These are phyloP conservation scores for Trametes punicea DNA, from an alignment of 768 basidiomycete genomes.

Conservation along the genomic window DNA sequence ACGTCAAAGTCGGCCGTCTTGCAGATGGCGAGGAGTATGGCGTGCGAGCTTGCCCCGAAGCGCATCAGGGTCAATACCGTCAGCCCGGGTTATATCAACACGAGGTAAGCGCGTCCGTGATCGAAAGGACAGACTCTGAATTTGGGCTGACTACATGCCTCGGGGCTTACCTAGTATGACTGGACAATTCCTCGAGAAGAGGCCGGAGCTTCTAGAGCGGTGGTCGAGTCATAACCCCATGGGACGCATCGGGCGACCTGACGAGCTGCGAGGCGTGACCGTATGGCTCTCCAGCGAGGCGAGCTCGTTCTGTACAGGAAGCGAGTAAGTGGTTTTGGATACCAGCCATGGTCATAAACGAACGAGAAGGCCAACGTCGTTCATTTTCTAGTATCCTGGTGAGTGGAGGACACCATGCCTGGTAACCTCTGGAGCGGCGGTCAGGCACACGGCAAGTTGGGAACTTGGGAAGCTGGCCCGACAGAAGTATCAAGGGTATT, in stretches of 20 bases:
- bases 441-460: neutral
- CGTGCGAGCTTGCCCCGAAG: conserved; percentile 66
- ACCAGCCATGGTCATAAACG: neutral
- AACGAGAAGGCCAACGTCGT: neutral
- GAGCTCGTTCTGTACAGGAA: conserved; percentile 73
- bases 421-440: conserved; percentile 16
- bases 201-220: conserved; percentile 56
- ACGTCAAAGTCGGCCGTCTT: conserved; percentile 73
- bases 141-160: neutral
- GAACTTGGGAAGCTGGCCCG: neutral
- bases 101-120: conserved; percentile 41
- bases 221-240: conserved; percentile 70
- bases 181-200: conserved; percentile 56
- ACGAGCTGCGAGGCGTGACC: conserved; percentile 68
- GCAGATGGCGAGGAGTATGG: conserved; percentile 80
- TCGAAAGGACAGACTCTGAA: conserved; percentile 31
- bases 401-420: conserved; percentile 25
- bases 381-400: conserved; percentile 20
- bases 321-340: conserved; percentile 53
- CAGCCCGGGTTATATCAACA: conserved; percentile 76
- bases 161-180: conserved; percentile 54
- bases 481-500: no score
- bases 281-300: conserved; percentile 44
- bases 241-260: conserved; percentile 61
- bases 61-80: conserved; percentile 70